Conservation (phyloP, 208 protist species). For the Trypanosoma mega region DNA sequence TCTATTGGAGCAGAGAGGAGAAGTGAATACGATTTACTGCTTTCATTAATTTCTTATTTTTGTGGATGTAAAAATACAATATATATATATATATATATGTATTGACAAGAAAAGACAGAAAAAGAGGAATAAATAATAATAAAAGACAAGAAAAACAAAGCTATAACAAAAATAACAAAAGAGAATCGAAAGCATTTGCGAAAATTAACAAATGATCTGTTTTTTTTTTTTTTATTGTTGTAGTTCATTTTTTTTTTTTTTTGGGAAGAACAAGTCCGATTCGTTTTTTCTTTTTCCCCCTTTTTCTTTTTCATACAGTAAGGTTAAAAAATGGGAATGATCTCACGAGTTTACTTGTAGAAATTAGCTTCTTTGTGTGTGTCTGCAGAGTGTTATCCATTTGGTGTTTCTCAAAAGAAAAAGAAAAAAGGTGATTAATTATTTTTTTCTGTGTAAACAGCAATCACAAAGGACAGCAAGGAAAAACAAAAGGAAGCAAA, state of each 20-base stretch:
- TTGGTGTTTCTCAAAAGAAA: too few relatives aligned
- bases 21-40: too few relatives aligned
- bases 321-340: too few relatives aligned
- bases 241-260: conserved; percentile 8
- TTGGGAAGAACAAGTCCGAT: neutral
- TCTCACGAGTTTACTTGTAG: too few relatives aligned
- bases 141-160: conserved; percentile 14
- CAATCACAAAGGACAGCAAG: too few relatives aligned
- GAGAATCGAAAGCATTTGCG: conserved; percentile 5
- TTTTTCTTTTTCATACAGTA: conserved; percentile 6
- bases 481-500: conserved; percentile 16
- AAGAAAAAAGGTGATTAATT: too few relatives aligned
- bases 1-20: too few relatives aligned
- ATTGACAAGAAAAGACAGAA: conserved; percentile 14
- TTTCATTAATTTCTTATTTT: too few relatives aligned
- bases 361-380: too few relatives aligned
- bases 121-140: neutral
- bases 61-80: neutral
- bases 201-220: neutral
- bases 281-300: conserved; percentile 11
- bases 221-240: conserved; percentile 17
- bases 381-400: too few relatives aligned
- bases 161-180: conserved; percentile 12
- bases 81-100: neutral
- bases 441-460: too few relatives aligned